Percentiles rank a stretch among this genome's conserved stretches.
phyloP scores from a whole-genome alignment of 352 stramenopile species.

The Globisporangium canariense region DNA sequence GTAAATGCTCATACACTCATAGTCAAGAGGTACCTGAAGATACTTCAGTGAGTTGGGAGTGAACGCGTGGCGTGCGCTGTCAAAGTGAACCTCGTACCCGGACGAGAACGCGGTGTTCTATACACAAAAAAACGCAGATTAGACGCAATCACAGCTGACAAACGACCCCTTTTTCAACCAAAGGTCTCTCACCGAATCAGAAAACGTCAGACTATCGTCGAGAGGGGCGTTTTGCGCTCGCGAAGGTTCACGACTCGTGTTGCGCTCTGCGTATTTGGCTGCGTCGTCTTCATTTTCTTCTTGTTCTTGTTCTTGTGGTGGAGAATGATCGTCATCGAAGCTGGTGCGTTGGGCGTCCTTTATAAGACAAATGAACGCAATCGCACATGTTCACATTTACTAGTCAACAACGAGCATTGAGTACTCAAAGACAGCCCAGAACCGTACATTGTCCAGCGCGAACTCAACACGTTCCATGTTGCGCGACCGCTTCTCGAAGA shows the following conservation, averaged over 20 bases:
- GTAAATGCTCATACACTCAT: not conserved
- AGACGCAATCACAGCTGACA: not conserved
- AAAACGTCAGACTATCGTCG: constrained; percentile 24
- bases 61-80: constrained; percentile 40
- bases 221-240: not conserved
- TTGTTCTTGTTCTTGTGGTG: not conserved
- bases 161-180: not conserved
- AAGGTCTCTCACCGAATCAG: constrained; percentile 24
- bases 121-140: not conserved
- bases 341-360: not conserved
- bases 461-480: constrained; percentile 73
- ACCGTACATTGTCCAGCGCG: constrained; percentile 23
- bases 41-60: constrained; percentile 74
- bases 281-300: not conserved
- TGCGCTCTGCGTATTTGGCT: not conserved
- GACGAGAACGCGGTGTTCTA: constrained; percentile 59
- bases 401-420: not conserved
- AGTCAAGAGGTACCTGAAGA: constrained; percentile 40
- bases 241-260: not conserved
- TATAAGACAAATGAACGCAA: not conserved
- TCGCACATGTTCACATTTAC: not conserved
- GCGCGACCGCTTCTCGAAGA: constrained; percentile 70
- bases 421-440: not conserved
- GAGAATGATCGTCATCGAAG: not conserved
- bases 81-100: constrained; percentile 68